Evolutionary conservation across 2,329 filamentous ascomycete species (phyloP), one percentile per base, ranked within the genome.

Genomic region (Ophiostoma australiae): DNA sequence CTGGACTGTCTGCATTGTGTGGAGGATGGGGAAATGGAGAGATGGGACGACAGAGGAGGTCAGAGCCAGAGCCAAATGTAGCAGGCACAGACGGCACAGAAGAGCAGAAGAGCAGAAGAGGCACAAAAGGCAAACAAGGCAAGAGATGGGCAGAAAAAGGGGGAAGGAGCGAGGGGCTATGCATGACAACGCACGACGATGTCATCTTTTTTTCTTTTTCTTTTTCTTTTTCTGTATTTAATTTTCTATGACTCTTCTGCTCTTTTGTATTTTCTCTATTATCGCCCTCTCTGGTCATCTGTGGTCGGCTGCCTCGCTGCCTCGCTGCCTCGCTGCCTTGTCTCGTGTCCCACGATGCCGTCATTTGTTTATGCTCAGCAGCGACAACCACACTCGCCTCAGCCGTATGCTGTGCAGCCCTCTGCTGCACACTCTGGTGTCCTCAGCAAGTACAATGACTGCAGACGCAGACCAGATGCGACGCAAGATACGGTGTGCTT

Each of bases 101-200:
- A 48, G 5, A n/a, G 44, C 44, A 2, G 11, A 39, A 39, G 37
- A 39, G 37, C 37, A 7, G 11, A 10, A 15, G 15, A n/a, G 15
- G 3, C 48, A 13, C 11, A 31, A 31, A 31, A n/a, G 11, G 23
- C 55, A 31, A 31, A 48, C 20, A 48, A 8, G 44, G 44, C 44
- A 48, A 48, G 44, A 7, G 44, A 65, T 3, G 31, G 35, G 17
- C 58, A 35, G 17, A 33, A 33, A 58, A n/a, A 58, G 58, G 31
- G 58, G 58, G 58, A n/a, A 20, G 58, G 27, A 35, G 27, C 58
- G 58, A 33, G 58, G 58, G 58, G 58, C 58, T 20, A 58, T 58
- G 58, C 58, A 65, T 20, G 58, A 65, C 58, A 35, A 65, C 52
- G 52, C 52, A 58, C 52, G 52, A 58, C 52, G 23, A 65, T 41